Evolutionary conservation across 225 moss, liverwort and hornwort species (phyloP), one percentile per base, ranked within the genome.

Genomic region (Bryum argenteum): DNA sequence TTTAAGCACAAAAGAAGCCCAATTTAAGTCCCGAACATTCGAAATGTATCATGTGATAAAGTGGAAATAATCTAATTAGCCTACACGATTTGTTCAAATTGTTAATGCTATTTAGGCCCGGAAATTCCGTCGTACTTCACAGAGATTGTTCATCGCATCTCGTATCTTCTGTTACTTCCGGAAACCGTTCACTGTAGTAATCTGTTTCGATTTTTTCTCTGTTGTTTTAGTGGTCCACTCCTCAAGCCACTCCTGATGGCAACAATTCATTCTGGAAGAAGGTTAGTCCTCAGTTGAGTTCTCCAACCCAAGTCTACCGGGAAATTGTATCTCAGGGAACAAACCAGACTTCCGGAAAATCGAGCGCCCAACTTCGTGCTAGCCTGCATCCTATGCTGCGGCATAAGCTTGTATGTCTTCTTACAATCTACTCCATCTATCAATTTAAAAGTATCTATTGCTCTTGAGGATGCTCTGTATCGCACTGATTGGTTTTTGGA

Each of bases 351-450:
- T 83, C 84, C 57, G 91, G 92, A 65, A 89, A 78, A 63, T 81
- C 87, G 64, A 91, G 90, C 70, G 85, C 90, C 28, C 89, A 92
- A 80, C 87, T 98, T 78, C 94, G 97, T 70, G 94, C 92, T 61
- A 87, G 87, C 65, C 71, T 98, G 67, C 97, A 98, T 71, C 92
- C 97, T 57, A 72, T 89, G 79, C 82, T 94, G 38, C 91, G 90
- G 21, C 94, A 94, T 58, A 98, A 98, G 78, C 89, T 98, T 87
- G 96, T 96, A 69, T 64, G 83, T 82, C 61, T 69, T 71, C 62
- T 62, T 66, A 40, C 67, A 24, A 56, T 66, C 40, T 44, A 41
- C 17, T 58, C 19, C 53, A 42, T 45, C 13, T 62, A 45, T 48
- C 5, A 22, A 19, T 39, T 13, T 18, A 54, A 60, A 74, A 55